Conservation (phyloP, 768 basidiomycete genomes). For the Gyrodon lividus region DNA sequence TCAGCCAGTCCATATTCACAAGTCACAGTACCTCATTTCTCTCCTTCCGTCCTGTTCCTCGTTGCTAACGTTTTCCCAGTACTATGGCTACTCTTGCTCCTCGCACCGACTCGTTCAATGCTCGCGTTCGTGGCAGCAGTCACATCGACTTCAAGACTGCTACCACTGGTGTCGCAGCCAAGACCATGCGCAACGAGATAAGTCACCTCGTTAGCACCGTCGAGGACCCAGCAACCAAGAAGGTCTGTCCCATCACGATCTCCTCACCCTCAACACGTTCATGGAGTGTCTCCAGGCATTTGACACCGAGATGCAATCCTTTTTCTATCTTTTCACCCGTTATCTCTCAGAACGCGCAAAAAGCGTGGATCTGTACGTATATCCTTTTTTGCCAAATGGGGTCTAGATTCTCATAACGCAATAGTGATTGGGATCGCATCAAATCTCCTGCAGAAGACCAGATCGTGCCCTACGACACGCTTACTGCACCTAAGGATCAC, state of each 20-base stretch:
- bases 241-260: slow-evolving; percentile 46
- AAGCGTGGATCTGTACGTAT: slow-evolving; percentile 64
- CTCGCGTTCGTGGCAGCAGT: slow-evolving; percentile 71
- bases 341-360: slow-evolving; percentile 71
- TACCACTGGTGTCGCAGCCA: slow-evolving; percentile 88
- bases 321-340: slow-evolving; percentile 80
- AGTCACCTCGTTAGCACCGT: slow-evolving; percentile 88
- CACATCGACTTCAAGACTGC: slow-evolving; percentile 99
- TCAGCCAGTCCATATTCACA: slow-evolving; percentile 55
- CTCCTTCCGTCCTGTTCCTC: slow-evolving; percentile 8
- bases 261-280: slow-evolving; percentile 9
- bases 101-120: slow-evolving; percentile 64
- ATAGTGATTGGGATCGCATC: slow-evolving; percentile 46
- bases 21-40: slow-evolving; percentile 37
- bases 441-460: slow-evolving; percentile 63
- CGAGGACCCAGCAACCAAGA: slow-evolving; percentile 75
- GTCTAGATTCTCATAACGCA: slow-evolving; percentile 3
- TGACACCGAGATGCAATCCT: slow-evolving; percentile 80
- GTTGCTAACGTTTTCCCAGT: slow-evolving; percentile 29
- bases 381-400: slow-evolving; percentile 12
- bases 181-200: slow-evolving; percentile 98
- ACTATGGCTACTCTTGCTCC: slow-evolving; percentile 59
- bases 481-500: slow-evolving; percentile 45
- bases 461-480: slow-evolving; percentile 56
- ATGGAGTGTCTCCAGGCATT: slow-evolving; percentile 50